These are phyloP conservation scores for Plasmopara halstedii DNA, from an alignment of 352 stramenopile species.

Conservation along the genomic window DNA sequence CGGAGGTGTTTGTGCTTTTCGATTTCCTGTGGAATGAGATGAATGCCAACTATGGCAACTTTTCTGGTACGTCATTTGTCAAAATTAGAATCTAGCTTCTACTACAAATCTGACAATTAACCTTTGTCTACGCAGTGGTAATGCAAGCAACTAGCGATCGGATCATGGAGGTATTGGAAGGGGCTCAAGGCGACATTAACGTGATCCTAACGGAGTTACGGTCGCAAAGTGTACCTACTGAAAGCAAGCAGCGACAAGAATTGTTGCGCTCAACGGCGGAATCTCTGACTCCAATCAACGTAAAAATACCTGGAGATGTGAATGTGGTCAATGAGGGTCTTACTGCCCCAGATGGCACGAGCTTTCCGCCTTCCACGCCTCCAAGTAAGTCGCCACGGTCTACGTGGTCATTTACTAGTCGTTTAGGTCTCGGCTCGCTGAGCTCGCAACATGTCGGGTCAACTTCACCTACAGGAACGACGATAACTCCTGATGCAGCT, in stretches of 20 bases:
- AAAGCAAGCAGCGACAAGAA: conserved; percentile 33
- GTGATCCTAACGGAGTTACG: conserved; percentile 51
- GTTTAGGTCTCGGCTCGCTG: conserved; percentile 23
- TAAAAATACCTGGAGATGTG: conserved; percentile 32
- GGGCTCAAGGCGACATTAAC: conserved; percentile 59
- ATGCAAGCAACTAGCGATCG: conserved; percentile 68
- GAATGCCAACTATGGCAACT: conserved; percentile 82
- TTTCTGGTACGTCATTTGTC: conserved; percentile 42
- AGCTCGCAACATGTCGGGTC: conserved; percentile 6
- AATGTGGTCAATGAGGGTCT: conserved; percentile 20
- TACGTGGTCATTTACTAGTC: conserved; percentile 29
- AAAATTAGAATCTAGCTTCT: background rate
- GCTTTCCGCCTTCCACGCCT: conserved; percentile 28
- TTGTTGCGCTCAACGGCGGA: conserved; percentile 62
- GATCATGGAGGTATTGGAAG: conserved; percentile 62
- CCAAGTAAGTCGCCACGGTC: conserved; percentile 27
- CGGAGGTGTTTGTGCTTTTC: conserved; percentile 77
- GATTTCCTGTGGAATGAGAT: conserved; percentile 80
- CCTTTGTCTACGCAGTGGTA: conserved; percentile 40
- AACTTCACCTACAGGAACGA: conserved; percentile 4
- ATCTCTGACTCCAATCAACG: conserved; percentile 57
- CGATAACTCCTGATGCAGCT: conserved; percentile 2
- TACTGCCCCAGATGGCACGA: conserved; percentile 19
- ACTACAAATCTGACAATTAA: background rate
- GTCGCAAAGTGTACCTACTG: conserved; percentile 39